Percentiles rank a stretch among this genome's conserved stretches.
Conservation (phyloP, 306 rosid genomes). For the Medicago ruthenica region DNA sequence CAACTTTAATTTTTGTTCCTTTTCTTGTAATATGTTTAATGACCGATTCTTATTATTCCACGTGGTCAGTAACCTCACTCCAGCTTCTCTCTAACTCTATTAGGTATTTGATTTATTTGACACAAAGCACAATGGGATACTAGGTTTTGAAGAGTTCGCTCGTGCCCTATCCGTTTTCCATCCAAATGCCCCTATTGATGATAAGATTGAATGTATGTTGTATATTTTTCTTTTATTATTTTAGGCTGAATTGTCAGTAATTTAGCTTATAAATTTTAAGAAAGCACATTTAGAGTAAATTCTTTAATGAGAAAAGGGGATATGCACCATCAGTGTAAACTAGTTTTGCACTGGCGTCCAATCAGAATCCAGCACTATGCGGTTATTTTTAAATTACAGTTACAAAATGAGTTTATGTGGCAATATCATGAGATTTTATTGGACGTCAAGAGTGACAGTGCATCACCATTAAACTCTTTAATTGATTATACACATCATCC, state of each 20-base stretch:
- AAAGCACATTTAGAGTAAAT: background rate
- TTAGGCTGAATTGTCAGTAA: background rate
- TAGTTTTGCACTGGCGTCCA: too few relatives aligned
- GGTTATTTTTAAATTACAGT: too few relatives aligned
- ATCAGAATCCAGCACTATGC: too few relatives aligned
- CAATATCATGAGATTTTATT: too few relatives aligned
- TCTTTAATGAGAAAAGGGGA: too few relatives aligned
- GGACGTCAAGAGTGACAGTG: too few relatives aligned
- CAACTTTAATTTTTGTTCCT: conserved; percentile 7
- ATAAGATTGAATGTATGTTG: conserved; percentile 89
- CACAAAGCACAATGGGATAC: conserved; percentile 96
- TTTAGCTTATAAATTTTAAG: conserved; percentile 8
- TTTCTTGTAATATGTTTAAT: conserved; percentile 17
- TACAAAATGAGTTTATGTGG: too few relatives aligned
- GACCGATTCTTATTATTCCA: conserved; percentile 30
- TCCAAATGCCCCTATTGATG: conserved; percentile 95
- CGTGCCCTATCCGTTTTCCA: conserved; percentile 96
- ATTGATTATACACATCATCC: conserved; percentile 12
- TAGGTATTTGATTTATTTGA: conserved; percentile 95
- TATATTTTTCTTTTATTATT: background rate
- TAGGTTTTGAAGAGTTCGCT: conserved; percentile 98
- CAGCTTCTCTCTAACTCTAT: conserved; percentile 28
- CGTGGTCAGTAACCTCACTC: conserved; percentile 33
- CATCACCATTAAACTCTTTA: background rate
- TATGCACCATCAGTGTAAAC: too few relatives aligned